These are phyloP conservation scores for Venturia nashicola DNA, from an alignment of 2,329 filamentous ascomycete species.

Conservation along the genomic window DNA sequence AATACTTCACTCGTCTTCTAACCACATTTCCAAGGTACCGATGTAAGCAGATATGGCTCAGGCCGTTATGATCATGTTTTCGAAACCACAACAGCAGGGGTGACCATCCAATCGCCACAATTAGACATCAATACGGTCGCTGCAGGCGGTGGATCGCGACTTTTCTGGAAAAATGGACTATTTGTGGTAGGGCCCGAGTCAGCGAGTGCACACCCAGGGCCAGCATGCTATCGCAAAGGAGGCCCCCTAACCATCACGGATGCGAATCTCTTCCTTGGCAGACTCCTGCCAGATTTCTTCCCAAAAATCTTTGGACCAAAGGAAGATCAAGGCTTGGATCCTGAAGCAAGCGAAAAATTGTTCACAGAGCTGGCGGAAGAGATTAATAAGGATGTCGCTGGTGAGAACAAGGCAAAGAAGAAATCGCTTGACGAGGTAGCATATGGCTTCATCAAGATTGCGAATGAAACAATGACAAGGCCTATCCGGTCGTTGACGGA, in stretches of 20 bases:
- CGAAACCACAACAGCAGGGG: conserved; percentile 86
- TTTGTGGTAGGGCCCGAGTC: conserved; percentile 88
- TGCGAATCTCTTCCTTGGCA: conserved; percentile 74
- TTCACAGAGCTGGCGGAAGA: conserved; percentile 65
- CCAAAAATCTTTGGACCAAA: conserved; percentile 90
- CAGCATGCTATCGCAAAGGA: conserved; percentile 81
- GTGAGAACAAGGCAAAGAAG: conserved; percentile 40
- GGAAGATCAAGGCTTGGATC: conserved; percentile 69
- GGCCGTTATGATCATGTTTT: conserved; percentile 89
- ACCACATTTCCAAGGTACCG: conserved; percentile 37
- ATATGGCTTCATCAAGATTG: conserved; percentile 78
- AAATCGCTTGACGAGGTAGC: conserved; percentile 79
- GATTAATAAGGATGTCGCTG: conserved; percentile 64
- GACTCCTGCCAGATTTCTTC: conserved; percentile 81
- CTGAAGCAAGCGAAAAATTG: conserved; percentile 59
- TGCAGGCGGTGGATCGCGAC: conserved; percentile 70
- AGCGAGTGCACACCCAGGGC: conserved; percentile 78
- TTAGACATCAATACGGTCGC: conserved; percentile 93
- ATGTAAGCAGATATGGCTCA: conserved; percentile 76
- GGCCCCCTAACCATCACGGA: conserved; percentile 89
- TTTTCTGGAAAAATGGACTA: conserved; percentile 81
- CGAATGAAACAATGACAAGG: conserved; percentile 83
- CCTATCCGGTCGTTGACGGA: conserved; percentile 86
- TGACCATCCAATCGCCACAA: conserved; percentile 84
- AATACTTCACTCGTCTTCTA: neutral